phyloP scores from a whole-genome alignment of 805 yeast species.

The Metschnikowia lunata region DNA sequence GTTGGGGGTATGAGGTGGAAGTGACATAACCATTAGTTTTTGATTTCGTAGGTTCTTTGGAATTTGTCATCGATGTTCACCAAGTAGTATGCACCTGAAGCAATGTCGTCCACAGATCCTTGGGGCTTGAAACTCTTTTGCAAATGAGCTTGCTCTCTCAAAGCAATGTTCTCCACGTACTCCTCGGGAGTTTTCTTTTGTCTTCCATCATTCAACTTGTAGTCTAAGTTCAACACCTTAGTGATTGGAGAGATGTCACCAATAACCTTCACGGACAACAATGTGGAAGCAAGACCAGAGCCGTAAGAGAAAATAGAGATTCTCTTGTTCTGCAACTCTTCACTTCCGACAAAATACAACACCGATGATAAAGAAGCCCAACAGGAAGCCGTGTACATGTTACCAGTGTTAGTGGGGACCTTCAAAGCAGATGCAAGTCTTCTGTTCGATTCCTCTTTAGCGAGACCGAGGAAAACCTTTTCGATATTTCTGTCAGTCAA shows the following conservation, averaged over 20 bases:
- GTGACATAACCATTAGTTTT: slow-evolving; percentile 22
- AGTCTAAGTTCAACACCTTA: slow-evolving; percentile 60
- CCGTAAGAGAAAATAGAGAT: slow-evolving; percentile 95
- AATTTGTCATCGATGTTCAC: slow-evolving; percentile 79
- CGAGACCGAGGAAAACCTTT: slow-evolving; percentile 74
- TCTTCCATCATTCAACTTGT: slow-evolving; percentile 63
- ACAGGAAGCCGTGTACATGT: slow-evolving; percentile 94
- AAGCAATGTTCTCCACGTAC: slow-evolving; percentile 73
- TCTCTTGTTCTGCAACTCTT: slow-evolving; percentile 73
- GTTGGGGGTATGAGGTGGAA: no score
- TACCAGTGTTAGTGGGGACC: slow-evolving; percentile 96
- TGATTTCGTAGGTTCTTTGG: slow-evolving; percentile 76
- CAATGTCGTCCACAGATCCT: slow-evolving; percentile 71
- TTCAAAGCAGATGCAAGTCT: slow-evolving; percentile 76
- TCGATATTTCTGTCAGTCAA: slow-evolving; percentile 77
- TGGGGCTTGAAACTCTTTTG: slow-evolving; percentile 74
- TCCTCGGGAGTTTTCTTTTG: slow-evolving; percentile 64
- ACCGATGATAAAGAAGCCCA: slow-evolving; percentile 84
- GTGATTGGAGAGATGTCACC: slow-evolving; percentile 76
- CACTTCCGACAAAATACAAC: slow-evolving; percentile 69
- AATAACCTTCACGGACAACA: slow-evolving; percentile 72
- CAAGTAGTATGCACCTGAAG: slow-evolving; percentile 78
- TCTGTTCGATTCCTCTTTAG: slow-evolving; percentile 63
- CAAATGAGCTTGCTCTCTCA: slow-evolving; percentile 88
- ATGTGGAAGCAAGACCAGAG: slow-evolving; percentile 92